Base-by-base conservation (phyloP, 2,329 filamentous ascomycete species). In the Trichoderma polysporum region DNA sequence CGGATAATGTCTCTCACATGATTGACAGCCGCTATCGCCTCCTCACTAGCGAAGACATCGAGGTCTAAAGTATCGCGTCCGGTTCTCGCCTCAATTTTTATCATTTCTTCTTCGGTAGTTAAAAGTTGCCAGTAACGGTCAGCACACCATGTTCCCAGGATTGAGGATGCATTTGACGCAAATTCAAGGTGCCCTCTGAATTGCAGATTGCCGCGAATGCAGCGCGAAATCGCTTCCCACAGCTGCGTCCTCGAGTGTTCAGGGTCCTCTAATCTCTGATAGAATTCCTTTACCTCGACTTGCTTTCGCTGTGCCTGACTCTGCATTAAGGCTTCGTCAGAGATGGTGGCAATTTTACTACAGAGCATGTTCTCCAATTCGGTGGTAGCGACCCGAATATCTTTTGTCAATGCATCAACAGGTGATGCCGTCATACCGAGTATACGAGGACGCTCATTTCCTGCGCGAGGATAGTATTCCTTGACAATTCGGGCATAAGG, bases 351-450 rank as follows among this genome's bases (percentile, higher is more conserved):
- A 73, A 99, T 97, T 72, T 90, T 88, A 75, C 90, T 91, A 74
- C 95, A 86, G 1, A 99, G 82, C 41, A 97, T 82, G 1, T 79
- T 83, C 75, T 98, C 94, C 0, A 99, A 85, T 62, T 91, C 88
- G 68, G 81, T 80, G 0, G 92, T 91, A 41, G 91, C 92, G 68
- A 87, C 82, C 17, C 83, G 82, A 31, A 97, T 85, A 70, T 97
- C 89, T 17, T 54, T 71, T 0, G 86, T 85, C 73, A 92, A 91
- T 0, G 92, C 88, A 79, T 98, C 94, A 2, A 97, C 90, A 0
- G 95, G 95, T 0, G 95, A 98, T 8, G 95, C 95, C 1, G 95
- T 99, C 94, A 98, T 97, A 29, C 94, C 94, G 71, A 99, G 91
- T 22, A 99, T 89, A 41, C 89, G 90, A 4, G 95, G 95, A 4